Conservation (phyloP, 306 rosid species). For the Acacia crassicarpa region DNA sequence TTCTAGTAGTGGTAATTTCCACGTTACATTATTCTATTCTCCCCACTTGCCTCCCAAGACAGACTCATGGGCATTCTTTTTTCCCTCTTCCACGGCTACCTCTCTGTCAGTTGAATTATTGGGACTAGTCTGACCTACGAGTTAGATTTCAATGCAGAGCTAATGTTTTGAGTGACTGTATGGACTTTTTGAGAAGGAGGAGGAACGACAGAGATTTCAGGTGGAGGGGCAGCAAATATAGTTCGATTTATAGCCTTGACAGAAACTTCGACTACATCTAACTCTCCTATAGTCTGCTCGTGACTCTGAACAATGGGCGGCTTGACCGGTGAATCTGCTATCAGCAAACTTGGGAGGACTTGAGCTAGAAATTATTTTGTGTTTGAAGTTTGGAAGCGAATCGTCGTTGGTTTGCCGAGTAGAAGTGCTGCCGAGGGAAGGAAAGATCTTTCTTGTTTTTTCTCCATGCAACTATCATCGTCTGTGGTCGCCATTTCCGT, state of each 20-base stretch:
- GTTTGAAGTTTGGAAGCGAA: constrained; percentile 22
- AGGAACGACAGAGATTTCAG: constrained; percentile 3
- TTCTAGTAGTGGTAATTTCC: no score
- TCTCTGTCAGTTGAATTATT: background rate
- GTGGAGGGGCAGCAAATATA: background rate
- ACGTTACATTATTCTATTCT: no score
- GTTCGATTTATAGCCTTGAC: constrained; percentile 45
- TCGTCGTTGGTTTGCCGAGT: constrained; percentile 24
- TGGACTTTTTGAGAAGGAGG: constrained; percentile 12
- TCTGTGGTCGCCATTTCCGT: no score
- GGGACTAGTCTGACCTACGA: constrained; percentile 14
- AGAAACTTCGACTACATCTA: background rate
- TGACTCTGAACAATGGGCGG: constrained; percentile 25
- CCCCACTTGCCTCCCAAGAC: no score
- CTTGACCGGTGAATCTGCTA: background rate
- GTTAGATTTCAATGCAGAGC: constrained; percentile 17
- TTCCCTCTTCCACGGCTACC: no score
- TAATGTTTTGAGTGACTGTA: constrained; percentile 19
- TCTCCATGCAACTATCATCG: no score
- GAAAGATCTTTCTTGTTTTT: constrained; percentile 2
- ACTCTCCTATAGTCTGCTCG: constrained; percentile 13
- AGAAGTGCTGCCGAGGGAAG: constrained; percentile 40
- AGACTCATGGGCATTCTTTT: no score
- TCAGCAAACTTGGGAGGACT: constrained; percentile 19
- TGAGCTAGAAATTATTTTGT: background rate